Conservation (phyloP, 2,329 filamentous ascomycete genomes). For the Aspergillus neoniger region DNA sequence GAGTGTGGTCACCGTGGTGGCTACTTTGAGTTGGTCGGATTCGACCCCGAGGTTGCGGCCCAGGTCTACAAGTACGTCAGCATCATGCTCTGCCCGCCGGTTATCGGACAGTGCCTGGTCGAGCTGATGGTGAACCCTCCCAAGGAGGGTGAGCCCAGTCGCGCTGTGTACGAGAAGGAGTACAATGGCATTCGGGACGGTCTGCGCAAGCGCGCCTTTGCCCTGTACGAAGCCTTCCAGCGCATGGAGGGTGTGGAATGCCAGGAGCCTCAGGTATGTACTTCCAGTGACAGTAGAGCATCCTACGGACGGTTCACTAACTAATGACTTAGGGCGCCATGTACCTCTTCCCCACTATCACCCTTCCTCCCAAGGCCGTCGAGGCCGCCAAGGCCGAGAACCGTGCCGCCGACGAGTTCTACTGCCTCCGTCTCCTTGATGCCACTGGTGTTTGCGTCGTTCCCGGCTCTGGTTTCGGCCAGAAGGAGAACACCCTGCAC, state of each 20-base stretch:
- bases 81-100: conserved; percentile 93
- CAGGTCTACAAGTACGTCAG: conserved; percentile 99
- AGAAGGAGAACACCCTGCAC: conserved; percentile 86
- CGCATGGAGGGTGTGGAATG: conserved; percentile 96
- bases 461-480: conserved; percentile 88
- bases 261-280: conserved; percentile 68
- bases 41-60: conserved; percentile 79
- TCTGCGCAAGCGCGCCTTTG: conserved; percentile 75
- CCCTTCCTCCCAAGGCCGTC: conserved; percentile 71
- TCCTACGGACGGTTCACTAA: not conserved
- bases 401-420: conserved; percentile 85
- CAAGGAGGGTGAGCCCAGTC: conserved; percentile 76
- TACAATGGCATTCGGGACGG: conserved; percentile 80
- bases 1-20: conserved; percentile 97
- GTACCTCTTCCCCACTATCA: conserved; percentile 98
- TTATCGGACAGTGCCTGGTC: conserved; percentile 92
- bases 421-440: conserved; percentile 86
- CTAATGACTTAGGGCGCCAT: conserved; percentile 70
- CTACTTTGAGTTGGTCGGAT: conserved; percentile 94
- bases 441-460: conserved; percentile 94
- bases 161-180: conserved; percentile 79
- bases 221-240: conserved; percentile 85
- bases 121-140: conserved; percentile 99
- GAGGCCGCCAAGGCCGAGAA: conserved; percentile 74
- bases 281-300: not conserved